These are phyloP conservation scores for Guadua angustifolia DNA, from an alignment of 176 grass and related monocot genomes.

Conservation along the genomic window DNA sequence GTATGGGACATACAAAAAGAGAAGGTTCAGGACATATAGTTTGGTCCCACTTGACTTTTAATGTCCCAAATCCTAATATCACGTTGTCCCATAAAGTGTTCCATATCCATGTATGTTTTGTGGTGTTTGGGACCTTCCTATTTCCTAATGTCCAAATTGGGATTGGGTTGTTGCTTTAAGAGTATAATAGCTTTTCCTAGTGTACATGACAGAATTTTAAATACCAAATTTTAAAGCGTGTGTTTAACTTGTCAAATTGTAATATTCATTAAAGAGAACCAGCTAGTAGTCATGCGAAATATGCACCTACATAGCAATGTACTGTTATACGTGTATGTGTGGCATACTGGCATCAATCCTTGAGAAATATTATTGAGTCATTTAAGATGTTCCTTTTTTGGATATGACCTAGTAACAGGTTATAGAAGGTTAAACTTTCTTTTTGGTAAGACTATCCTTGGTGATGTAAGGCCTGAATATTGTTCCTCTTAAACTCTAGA, in stretches of 20 bases:
- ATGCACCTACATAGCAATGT: not conserved
- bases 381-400: not conserved
- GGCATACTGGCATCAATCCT: not conserved
- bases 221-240: not conserved
- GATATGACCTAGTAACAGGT: not conserved
- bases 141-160: not conserved
- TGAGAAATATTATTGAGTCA: not conserved
- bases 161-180: not conserved
- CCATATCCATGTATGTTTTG: constrained; percentile 1
- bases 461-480: not conserved
- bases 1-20: not conserved
- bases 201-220: constrained; percentile 4
- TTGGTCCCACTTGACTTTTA: not conserved
- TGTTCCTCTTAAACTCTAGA: not conserved
- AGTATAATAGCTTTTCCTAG: not conserved
- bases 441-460: constrained; percentile 1
- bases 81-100: not conserved
- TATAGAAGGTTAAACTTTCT: not conserved
- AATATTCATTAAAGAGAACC: not conserved
- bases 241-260: not conserved
- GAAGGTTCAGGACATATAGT: not conserved
- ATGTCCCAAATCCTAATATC: not conserved
- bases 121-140: not conserved
- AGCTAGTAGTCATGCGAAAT: not conserved
- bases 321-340: not conserved